Evolutionary conservation across 805 yeast genomes (phyloP).

Genomic region (Vanderwaltozyma verrucispora): DNA sequence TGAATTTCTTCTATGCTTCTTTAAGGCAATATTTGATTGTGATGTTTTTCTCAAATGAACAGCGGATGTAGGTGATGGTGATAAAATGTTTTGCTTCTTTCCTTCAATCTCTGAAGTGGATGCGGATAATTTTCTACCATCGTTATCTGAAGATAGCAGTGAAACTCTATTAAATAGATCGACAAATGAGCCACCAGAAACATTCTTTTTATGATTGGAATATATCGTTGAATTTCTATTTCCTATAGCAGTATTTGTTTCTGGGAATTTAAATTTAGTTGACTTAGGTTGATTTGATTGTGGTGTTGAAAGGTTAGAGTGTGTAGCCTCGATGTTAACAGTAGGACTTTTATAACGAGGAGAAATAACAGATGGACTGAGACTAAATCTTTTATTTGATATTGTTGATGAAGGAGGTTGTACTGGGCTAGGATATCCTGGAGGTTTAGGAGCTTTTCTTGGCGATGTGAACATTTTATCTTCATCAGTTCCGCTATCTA

Average conservation of each 20-base stretch:
- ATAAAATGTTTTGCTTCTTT: no score
- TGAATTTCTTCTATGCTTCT: constrained; percentile 47
- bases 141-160: constrained; percentile 13
- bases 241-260: background rate
- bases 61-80: background rate
- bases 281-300: background rate
- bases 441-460: constrained; percentile 67
- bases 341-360: background rate
- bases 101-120: background rate
- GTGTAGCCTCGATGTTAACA: background rate
- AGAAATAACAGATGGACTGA: background rate
- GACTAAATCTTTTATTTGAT: constrained; percentile 1
- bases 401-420: constrained; percentile 18
- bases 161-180: constrained; percentile 28
- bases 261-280: constrained; percentile 3
- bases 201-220: constrained; percentile 20
- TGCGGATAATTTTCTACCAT: background rate
- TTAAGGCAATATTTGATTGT: constrained; percentile 15
- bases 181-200: constrained; percentile 28
- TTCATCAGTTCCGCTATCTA: constrained; percentile 5
- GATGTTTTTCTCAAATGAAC: constrained; percentile 9
- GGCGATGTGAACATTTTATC: constrained; percentile 45
- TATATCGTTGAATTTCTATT: constrained; percentile 9
- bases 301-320: background rate
- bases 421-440: constrained; percentile 37